Evolutionary conservation across 306 rosid species (phyloP).

Genomic region (Malus orientalis): DNA sequence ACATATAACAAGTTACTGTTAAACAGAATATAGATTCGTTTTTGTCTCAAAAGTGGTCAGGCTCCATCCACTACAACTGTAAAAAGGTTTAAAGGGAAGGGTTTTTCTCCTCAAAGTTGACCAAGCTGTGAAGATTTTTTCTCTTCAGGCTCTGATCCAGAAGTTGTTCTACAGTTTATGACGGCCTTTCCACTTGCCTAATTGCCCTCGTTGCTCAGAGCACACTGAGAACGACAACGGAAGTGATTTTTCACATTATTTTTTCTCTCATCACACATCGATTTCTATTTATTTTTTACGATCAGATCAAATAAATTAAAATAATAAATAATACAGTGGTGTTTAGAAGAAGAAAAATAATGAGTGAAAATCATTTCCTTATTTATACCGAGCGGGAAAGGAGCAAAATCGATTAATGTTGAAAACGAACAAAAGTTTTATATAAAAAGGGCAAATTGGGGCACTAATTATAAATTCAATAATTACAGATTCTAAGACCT

Average conservation of each 20-base stretch:
- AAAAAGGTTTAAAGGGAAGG: background rate
- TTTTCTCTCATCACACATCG: too few species aligned
- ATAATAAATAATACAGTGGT: too few species aligned
- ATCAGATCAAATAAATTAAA: too few species aligned
- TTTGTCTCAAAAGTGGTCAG: background rate
- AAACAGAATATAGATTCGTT: background rate
- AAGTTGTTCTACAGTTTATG: background rate
- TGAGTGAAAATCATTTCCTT: too few species aligned
- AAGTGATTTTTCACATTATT: too few species aligned
- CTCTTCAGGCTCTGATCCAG: background rate
- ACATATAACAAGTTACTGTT: background rate
- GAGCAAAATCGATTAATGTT: background rate
- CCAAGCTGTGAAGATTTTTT: slow-evolving; percentile 1
- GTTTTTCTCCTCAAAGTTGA: slow-evolving; percentile 9
- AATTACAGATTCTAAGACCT: slow-evolving; percentile 27
- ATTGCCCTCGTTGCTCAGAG: background rate
- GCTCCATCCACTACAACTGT: background rate
- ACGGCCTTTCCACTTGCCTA: background rate
- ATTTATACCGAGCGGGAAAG: background rate
- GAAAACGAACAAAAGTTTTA: background rate
- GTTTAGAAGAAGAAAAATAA: background rate
- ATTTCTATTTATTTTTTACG: too few species aligned
- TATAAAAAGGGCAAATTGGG: slow-evolving; percentile 22
- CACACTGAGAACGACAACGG: background rate
- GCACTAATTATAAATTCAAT: slow-evolving; percentile 32